Evolutionary conservation across 208 protist genomes (phyloP).

Genomic region (Willaertia magna): DNA sequence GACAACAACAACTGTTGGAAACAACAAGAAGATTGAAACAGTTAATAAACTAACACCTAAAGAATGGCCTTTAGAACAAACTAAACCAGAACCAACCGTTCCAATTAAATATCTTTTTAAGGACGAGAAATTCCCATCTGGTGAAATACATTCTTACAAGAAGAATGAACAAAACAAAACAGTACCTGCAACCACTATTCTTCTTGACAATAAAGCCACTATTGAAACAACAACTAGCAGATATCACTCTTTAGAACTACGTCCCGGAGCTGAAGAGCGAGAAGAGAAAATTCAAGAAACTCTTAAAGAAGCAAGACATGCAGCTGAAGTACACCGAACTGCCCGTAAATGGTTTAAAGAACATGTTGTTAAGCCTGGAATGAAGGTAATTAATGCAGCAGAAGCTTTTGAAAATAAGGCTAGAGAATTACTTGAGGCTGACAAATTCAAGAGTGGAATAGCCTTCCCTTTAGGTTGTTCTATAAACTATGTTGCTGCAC

Average conservation of each 20-base stretch:
- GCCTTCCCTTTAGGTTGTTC: slow-evolving; percentile 73
- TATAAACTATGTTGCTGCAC: slow-evolving; percentile 90
- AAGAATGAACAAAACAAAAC: too few relatives aligned
- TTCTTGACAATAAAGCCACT: background rate
- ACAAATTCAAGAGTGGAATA: slow-evolving; percentile 57
- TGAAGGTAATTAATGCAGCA: slow-evolving; percentile 68
- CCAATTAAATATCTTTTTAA: background rate
- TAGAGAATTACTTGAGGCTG: slow-evolving; percentile 63
- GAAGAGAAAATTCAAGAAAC: background rate
- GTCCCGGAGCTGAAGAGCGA: background rate
- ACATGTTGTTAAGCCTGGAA: slow-evolving; percentile 71
- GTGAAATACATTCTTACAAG: too few relatives aligned
- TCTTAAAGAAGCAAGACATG: slow-evolving; percentile 40
- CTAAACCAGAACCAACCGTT: background rate
- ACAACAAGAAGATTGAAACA: too few relatives aligned
- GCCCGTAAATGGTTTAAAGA: slow-evolving; percentile 65
- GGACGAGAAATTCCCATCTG: background rate
- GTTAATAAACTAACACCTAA: background rate
- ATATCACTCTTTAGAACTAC: slow-evolving; percentile 70
- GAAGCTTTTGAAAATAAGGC: slow-evolving; percentile 72
- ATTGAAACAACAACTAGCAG: slow-evolving; percentile 53
- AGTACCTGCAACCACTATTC: too few relatives aligned
- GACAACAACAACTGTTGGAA: background rate
- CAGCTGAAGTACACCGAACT: slow-evolving; percentile 75
- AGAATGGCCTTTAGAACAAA: background rate